Conservation (phyloP, 768 basidiomycete genomes). For the Boletus insuetus region DNA sequence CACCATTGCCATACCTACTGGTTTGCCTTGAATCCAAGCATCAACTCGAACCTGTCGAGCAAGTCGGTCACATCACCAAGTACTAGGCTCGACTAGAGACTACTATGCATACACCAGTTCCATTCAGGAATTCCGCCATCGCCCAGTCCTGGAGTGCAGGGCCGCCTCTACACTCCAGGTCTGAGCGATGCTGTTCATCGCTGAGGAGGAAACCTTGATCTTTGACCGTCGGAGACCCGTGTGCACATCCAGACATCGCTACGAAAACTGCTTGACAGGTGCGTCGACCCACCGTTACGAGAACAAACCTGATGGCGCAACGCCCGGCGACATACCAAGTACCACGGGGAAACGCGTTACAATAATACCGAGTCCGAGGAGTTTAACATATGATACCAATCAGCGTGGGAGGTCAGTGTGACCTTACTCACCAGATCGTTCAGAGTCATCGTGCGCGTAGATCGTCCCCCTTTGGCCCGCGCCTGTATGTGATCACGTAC, state of each 20-base stretch:
- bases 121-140: neutral
- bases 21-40: constrained; percentile 1
- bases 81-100: too few species aligned
- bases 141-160: neutral
- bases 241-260: neutral
- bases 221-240: constrained; percentile 49
- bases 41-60: neutral
- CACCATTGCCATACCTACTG: neutral
- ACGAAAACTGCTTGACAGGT: neutral
- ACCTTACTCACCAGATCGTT: constrained; percentile 1
- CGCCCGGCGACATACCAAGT: neutral
- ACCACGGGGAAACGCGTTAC: constrained; percentile 8
- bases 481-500: neutral
- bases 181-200: neutral
- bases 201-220: constrained; percentile 47
- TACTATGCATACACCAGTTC: neutral
- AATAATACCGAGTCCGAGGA: constrained; percentile 2
- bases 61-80: neutral
- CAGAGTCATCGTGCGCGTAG: constrained; percentile 2
- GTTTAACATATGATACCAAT: neutral
- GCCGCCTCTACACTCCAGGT: too few species aligned
- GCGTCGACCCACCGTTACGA: neutral
- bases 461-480: constrained; percentile 1
- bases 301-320: neutral
- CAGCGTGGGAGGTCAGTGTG: neutral